Percentiles rank a stretch among this genome's conserved stretches.
These are phyloP conservation scores for Gautieria morchelliformis DNA, from an alignment of 768 basidiomycete genomes.

Conservation along the genomic window DNA sequence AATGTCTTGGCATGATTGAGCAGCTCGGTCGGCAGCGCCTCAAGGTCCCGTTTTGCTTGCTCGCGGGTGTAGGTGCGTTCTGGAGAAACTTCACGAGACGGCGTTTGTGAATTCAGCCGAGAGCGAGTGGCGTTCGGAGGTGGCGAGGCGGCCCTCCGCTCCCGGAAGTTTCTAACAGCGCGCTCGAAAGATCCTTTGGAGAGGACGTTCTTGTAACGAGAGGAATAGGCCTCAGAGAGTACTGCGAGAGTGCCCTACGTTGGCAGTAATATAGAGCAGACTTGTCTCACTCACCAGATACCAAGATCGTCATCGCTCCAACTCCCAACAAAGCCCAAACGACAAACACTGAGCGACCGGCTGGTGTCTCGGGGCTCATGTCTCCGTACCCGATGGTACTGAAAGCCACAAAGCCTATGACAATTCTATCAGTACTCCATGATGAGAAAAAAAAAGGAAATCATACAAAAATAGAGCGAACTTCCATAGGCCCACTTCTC, in stretches of 20 bases:
- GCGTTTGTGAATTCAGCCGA: neutral
- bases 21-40: constrained; percentile 30
- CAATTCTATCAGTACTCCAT: neutral
- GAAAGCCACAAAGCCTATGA: constrained; percentile 59
- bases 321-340: constrained; percentile 74
- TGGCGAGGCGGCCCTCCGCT: constrained; percentile 14
- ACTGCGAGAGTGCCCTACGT: constrained; percentile 26
- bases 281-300: constrained; percentile 39
- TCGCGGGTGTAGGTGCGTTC: constrained; percentile 7
- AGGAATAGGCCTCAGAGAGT: constrained; percentile 55
- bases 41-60: constrained; percentile 23
- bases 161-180: constrained; percentile 37
- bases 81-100: neutral
- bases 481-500: constrained; percentile 59
- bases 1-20: constrained; percentile 29
- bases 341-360: constrained; percentile 68
- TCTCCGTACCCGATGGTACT: constrained; percentile 66
- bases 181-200: constrained; percentile 31
- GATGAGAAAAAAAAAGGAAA: neutral
- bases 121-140: neutral
- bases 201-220: constrained; percentile 51
- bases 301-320: constrained; percentile 63
- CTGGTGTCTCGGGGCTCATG: constrained; percentile 46
- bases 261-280: too few relatives aligned
- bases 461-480: constrained; percentile 66